Conservation (phyloP, 176 grass and related monocot genomes). For the Dactylis glomerata region DNA sequence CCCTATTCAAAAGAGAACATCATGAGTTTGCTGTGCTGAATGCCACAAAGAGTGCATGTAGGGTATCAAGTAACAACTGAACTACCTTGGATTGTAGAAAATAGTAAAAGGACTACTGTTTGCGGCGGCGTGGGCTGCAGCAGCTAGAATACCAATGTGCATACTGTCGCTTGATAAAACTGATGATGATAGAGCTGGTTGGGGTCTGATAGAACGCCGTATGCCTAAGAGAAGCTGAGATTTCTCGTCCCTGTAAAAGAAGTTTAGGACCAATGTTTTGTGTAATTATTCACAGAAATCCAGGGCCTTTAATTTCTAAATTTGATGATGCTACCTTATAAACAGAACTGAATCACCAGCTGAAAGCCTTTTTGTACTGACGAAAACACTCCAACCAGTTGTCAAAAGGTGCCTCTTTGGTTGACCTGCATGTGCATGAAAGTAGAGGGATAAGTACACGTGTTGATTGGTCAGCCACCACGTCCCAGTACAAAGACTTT, state of each 20-base stretch:
- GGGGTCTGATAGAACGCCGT: conserved; percentile 69
- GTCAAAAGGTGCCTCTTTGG: conserved; percentile 96
- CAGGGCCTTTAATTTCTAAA: conserved; percentile 6
- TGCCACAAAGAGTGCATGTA: not conserved
- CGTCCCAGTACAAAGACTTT: not conserved
- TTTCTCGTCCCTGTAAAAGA: conserved; percentile 84
- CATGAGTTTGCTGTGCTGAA: not conserved
- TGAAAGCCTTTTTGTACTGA: conserved; percentile 85
- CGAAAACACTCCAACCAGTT: conserved; percentile 97
- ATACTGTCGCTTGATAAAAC: conserved; percentile 98
- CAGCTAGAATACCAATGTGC: conserved; percentile 98
- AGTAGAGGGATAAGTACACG: conserved; percentile 26
- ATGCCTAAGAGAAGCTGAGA: conserved; percentile 96
- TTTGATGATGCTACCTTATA: conserved; percentile 58
- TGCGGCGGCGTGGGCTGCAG: conserved; percentile 87
- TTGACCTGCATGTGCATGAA: conserved; percentile 70
- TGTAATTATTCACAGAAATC: not conserved
- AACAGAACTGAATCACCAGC: conserved; percentile 96
- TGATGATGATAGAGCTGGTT: conserved; percentile 91
- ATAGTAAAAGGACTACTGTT: conserved; percentile 96
- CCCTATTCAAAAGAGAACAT: conserved; percentile 46
- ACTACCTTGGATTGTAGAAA: conserved; percentile 97
- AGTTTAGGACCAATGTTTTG: conserved; percentile 12
- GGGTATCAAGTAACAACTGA: conserved; percentile 12
- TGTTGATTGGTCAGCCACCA: conserved; percentile 16